A percentile compares a stretch with the other conserved stretches of the same genome.
These are phyloP conservation scores for Discostella stelligera DNA, from an alignment of 352 stramenopile genomes.

Conservation along the genomic window DNA sequence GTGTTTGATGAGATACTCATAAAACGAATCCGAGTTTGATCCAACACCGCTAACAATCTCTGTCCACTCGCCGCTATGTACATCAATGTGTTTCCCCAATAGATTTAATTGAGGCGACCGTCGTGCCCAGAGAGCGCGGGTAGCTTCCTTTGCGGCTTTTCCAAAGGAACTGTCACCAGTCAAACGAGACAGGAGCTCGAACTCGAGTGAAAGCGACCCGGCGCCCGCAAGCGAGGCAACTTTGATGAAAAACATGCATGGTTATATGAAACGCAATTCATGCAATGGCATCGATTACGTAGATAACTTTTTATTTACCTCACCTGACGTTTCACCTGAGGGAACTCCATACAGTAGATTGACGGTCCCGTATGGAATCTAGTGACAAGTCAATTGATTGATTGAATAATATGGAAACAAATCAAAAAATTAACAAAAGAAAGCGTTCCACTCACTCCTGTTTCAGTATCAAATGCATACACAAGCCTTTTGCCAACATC, in stretches of 20 bases:
- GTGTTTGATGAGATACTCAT: constrained; percentile 93
- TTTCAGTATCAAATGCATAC: constrained; percentile 94
- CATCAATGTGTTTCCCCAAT: constrained; percentile 93
- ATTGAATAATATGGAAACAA: neutral
- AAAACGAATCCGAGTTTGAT: constrained; percentile 94
- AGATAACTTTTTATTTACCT: constrained; percentile 7
- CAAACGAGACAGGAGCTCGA: constrained; percentile 91
- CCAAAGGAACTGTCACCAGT: constrained; percentile 79
- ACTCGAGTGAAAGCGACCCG: constrained; percentile 95
- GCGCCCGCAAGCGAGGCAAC: constrained; percentile 93
- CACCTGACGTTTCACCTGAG: constrained; percentile 85
- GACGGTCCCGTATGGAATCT: constrained; percentile 93
- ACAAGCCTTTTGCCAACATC: constrained; percentile 94
- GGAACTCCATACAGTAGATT: constrained; percentile 92
- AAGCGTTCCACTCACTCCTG: constrained; percentile 54
- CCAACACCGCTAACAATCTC: constrained; percentile 78
- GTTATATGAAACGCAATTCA: neutral
- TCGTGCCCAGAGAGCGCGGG: constrained; percentile 63
- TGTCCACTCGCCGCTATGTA: constrained; percentile 85
- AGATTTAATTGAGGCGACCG: constrained; percentile 87
- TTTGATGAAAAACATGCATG: constrained; percentile 27
- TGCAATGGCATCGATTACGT: neutral
- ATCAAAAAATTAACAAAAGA: neutral
- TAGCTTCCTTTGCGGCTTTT: constrained; percentile 65
- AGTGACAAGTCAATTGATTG: neutral